phyloP scores from a whole-genome alignment of 2,329 filamentous ascomycete species.

The Raffaelea arxii region DNA sequence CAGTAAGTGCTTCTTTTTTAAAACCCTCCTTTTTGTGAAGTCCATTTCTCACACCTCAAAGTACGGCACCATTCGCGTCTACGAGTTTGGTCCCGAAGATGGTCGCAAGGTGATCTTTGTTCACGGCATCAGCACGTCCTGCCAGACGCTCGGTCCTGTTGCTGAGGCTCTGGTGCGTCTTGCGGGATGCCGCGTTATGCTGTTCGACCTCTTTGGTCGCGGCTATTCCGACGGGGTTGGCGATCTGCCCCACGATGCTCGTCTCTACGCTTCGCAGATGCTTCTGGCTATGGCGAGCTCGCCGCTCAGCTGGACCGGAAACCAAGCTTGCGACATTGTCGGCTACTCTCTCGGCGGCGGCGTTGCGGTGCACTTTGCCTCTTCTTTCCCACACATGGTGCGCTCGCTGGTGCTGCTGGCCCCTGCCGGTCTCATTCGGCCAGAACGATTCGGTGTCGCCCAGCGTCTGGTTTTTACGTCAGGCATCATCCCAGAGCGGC shows the following conservation, averaged over 20 bases:
- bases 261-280: conserved; percentile 64
- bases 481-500: conserved; percentile 41
- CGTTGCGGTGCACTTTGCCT: conserved; percentile 64
- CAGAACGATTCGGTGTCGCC: conserved; percentile 38
- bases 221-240: conserved; percentile 57
- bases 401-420: conserved; percentile 65
- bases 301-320: conserved; percentile 55
- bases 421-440: conserved; percentile 63
- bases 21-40: background rate
- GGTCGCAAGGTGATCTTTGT: conserved; percentile 69
- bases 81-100: conserved; percentile 69
- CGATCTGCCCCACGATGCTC: conserved; percentile 60
- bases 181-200: conserved; percentile 67
- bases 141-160: conserved; percentile 59
- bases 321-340: conserved; percentile 51
- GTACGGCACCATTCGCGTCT: conserved; percentile 67
- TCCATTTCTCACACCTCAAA: conserved; percentile 14
- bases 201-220: conserved; percentile 65
- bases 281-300: conserved; percentile 63
- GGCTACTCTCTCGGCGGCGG: conserved; percentile 80
- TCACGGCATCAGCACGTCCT: conserved; percentile 78
- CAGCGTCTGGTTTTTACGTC: conserved; percentile 44
- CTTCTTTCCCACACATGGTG: conserved; percentile 61
- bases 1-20: conserved; percentile 28
- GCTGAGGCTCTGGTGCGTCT: conserved; percentile 53